A percentile compares a stretch with the other conserved stretches of the same genome.
Evolutionary conservation across 2,329 filamentous ascomycete species (phyloP).

Genomic region (Apiospora malaysiana): DNA sequence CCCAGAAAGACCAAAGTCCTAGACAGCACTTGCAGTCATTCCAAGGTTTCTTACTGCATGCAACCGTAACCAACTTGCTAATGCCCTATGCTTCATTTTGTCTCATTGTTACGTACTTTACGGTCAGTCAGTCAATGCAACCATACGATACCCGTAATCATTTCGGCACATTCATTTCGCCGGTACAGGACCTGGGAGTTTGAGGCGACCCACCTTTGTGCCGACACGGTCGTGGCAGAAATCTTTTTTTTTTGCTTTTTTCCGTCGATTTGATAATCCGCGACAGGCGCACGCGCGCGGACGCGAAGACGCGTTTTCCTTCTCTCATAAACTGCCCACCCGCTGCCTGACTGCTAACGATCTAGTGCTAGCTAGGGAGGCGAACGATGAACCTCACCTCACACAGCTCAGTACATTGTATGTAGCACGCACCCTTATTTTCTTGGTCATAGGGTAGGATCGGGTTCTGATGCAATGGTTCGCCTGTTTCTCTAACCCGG

Average conservation of each 20-base stretch:
- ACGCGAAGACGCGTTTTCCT: background rate
- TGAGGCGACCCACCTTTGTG: slow-evolving; percentile 5
- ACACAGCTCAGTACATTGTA: background rate
- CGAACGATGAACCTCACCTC: background rate
- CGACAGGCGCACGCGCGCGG: background rate
- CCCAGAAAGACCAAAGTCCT: background rate
- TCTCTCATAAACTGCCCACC: too few species aligned
- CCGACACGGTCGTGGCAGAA: background rate
- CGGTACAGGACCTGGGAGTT: slow-evolving; percentile 3
- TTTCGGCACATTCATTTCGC: slow-evolving; percentile 9
- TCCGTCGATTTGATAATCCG: background rate
- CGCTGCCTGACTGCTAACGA: too few species aligned
- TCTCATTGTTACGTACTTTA: slow-evolving; percentile 14
- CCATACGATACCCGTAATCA: background rate
- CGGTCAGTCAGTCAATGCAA: slow-evolving; percentile 11
- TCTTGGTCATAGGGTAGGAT: background rate
- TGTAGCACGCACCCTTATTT: background rate
- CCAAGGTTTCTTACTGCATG: slow-evolving; percentile 8
- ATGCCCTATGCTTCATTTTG: background rate
- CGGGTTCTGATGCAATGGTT: background rate
- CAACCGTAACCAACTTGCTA: background rate
- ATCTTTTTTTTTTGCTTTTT: background rate
- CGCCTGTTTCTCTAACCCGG: too few species aligned
- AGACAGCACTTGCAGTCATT: background rate
- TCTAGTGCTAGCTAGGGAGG: background rate